Base-by-base conservation (phyloP, 1,284 basidiomycete species). In the Exobasidium rhododendri region DNA sequence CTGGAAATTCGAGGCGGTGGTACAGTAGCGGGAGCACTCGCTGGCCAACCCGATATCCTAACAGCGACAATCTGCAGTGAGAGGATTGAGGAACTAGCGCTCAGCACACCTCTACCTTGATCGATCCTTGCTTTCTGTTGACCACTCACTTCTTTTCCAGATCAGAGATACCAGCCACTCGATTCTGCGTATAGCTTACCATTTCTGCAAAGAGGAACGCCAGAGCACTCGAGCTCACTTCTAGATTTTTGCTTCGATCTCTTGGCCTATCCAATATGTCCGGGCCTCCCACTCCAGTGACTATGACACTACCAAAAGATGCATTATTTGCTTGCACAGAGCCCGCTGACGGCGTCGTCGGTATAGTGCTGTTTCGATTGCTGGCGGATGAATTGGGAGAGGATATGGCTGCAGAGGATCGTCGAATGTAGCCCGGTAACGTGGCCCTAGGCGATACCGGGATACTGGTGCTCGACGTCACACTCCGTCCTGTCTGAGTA, bases 101-200 rank as follows among this genome's bases (percentile, higher is more conserved):
- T 31, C 11, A n/a, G 52, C 49, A 50, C 14, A n/a, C n/a, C 17
- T 30, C 24, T 4, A 45, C 56, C 57, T n/a, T 13, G 20, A 22
- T 30, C 24, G 0, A 57, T 30, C 29, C 10, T 7, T 28, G n/a
- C n/a, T n/a, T n/a, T n/a, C n/a, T 59, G 6, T 13, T 14, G 10
- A 14, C 14, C 22, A 30, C 62, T 65, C 52, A 65, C 63, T 55
- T 64, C 6, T 65, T 67, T 54, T 99, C 96, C 61, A 99, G 84
- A 77, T 98, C 94, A 73, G 90, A 88, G 64, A 98, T 94, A 7
- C 94, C 94, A 69, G 86, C 88, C 58, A 97, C 94, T 57, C 92
- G 85, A 74, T 90, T 92, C 82, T 98, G 94, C 1, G 91, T 94
- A 80, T 98, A 98, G 13, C 64, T 45, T 1, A 79, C 71, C 29